Base-by-base conservation (phyloP, 1,139 yeast genomes). In the Ogataea hybrid region DNA sequence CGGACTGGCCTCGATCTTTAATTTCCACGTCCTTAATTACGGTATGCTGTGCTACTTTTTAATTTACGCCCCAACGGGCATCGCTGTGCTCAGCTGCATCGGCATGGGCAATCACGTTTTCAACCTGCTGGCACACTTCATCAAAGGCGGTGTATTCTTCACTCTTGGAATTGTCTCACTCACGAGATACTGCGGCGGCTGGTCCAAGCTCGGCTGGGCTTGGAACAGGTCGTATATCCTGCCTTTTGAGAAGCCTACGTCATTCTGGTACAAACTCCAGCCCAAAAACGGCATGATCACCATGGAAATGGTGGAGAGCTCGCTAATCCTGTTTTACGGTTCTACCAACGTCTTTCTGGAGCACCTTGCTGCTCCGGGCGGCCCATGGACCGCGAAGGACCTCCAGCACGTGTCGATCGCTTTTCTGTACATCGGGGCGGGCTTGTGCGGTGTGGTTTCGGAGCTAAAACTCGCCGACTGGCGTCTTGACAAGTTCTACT, bases 351-450 rank as follows among this genome's bases (percentile, higher is more conserved):
- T 92, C 25, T 92, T 92, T 59, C 64, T 92, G 66, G 98, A 92
- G 65, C 97, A 88, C 62, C 73, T 92, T 52, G 84, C 95, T 6
- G 71, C 77, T 43, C 61, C 69, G 14, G 90, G 84, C 40, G 94
- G 92, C 28, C 78, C 65, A 38, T 92, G 97, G 96, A 71, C 86
- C 9, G 85, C 95, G 31, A 90, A 90, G 64, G 98, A 92, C 62
- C 75, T 92, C 51, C 97, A 92, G 65, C 98, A 92, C 62, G 95
- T 73, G 9, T 87, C 96, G 12, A 90, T 92, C 63, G 98, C 98
- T 1, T 92, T 92, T 62, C 84, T 92, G 78, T 92, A 74, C 62
- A 73, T 92, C 56, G 97, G 98, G 9, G 81, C 92, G 42, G 98
- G 98, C 5, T 68, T 89, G 32, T 85, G 96, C 66, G 98, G 98